Conservation (phyloP, 1,284 basidiomycete species). For the Rhodotorula sp. region DNA sequence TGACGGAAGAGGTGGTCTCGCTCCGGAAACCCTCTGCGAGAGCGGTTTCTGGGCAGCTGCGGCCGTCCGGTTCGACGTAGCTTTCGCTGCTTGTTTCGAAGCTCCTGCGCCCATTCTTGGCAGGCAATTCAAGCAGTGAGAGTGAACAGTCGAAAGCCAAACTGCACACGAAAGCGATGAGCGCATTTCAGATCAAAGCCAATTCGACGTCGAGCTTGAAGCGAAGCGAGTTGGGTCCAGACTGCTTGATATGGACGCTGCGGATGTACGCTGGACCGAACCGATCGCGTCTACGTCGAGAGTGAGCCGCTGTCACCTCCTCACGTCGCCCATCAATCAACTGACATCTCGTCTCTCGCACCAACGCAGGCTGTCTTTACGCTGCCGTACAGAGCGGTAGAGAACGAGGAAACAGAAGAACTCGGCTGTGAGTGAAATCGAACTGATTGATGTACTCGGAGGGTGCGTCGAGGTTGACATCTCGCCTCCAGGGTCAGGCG, state of each 20-base stretch:
- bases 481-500: background rate
- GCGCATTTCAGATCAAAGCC: too few species aligned
- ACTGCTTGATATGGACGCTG: conserved; percentile 4
- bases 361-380: conserved; percentile 26
- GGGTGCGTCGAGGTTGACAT: background rate
- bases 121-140: background rate
- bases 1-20: background rate
- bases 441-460: too few species aligned
- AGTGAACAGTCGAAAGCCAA: background rate
- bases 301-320: conserved; percentile 8
- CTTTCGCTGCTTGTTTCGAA: background rate
- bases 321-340: background rate
- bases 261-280: conserved; percentile 14
- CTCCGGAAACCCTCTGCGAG: background rate
- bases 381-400: conserved; percentile 16
- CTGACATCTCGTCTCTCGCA: background rate
- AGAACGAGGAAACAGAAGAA: background rate
- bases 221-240: too few species aligned
- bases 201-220: too few species aligned
- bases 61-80: background rate
- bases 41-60: background rate
- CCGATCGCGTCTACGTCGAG: conserved; percentile 33
- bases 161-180: background rate
- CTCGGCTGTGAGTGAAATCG: background rate
- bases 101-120: conserved; percentile 7